These are phyloP conservation scores for Boletus speciosus DNA, from an alignment of 768 basidiomycete species.

Conservation along the genomic window DNA sequence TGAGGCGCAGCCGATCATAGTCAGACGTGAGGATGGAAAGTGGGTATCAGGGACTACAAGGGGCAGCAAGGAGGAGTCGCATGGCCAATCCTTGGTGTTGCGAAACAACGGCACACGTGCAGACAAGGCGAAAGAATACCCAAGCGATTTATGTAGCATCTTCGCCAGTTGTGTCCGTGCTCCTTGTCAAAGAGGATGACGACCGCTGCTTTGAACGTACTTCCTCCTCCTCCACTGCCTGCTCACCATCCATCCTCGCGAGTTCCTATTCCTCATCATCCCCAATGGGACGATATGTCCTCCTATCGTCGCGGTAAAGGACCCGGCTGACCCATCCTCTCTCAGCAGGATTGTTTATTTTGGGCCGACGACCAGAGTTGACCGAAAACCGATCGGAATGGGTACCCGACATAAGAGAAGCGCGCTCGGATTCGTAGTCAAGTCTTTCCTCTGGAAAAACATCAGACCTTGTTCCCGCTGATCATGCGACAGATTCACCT, in stretches of 20 bases:
- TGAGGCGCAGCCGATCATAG: background rate
- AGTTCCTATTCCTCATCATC: constrained; percentile 54
- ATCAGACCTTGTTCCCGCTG: constrained; percentile 15
- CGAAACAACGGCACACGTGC: constrained; percentile 4
- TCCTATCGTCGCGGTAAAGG: constrained; percentile 41
- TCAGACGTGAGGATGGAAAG: constrained; percentile 29
- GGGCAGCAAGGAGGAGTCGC: constrained; percentile 5
- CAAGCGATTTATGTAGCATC: constrained; percentile 6
- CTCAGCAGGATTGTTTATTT: constrained; percentile 17
- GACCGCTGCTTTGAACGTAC: constrained; percentile 11
- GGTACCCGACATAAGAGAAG: constrained; percentile 47
- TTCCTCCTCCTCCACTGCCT: constrained; percentile 27
- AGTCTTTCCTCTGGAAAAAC: constrained; percentile 48
- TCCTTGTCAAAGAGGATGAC: constrained; percentile 10
- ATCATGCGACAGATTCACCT: constrained; percentile 41
- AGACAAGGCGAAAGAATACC: background rate
- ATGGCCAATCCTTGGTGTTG: constrained; percentile 3
- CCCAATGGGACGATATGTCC: constrained; percentile 46
- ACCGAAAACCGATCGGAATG: constrained; percentile 39
- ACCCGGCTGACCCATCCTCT: constrained; percentile 52
- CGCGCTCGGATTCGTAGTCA: constrained; percentile 63
- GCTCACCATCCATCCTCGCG: constrained; percentile 46
- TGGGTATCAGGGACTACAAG: constrained; percentile 7
- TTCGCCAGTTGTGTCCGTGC: constrained; percentile 5
- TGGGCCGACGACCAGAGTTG: constrained; percentile 24